phyloP scores from a whole-genome alignment of 1,284 basidiomycete species.

The Ceratobasidium theobromae region DNA sequence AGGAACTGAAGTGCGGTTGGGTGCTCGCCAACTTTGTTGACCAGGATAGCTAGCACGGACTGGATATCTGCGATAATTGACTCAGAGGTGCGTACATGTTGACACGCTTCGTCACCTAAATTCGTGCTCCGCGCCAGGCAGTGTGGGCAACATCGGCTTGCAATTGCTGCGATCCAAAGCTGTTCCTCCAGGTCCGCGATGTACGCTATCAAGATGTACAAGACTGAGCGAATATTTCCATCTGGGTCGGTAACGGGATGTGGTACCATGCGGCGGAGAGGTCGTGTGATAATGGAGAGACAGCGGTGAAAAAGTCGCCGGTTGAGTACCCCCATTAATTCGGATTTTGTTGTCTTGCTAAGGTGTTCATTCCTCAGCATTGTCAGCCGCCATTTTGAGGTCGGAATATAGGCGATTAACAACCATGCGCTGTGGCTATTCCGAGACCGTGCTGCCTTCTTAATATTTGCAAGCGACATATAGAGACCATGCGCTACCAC shows the following conservation, averaged over 20 bases:
- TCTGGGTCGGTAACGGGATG: background rate
- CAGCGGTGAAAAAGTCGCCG: slow-evolving; percentile 7
- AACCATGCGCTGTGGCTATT: background rate
- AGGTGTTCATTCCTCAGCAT: background rate
- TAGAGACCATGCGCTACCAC: background rate
- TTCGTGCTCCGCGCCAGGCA: background rate
- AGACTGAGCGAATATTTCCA: background rate
- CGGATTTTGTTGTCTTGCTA: background rate
- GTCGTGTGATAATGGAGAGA: background rate
- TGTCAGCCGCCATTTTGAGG: background rate
- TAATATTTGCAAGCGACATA: background rate
- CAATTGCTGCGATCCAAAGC: background rate
- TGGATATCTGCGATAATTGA: background rate
- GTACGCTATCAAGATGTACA: background rate
- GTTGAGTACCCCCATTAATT: background rate
- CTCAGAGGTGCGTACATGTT: background rate
- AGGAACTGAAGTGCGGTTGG: background rate
- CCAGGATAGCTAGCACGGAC: too few species aligned
- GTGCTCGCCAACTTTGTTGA: background rate
- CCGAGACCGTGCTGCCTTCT: background rate
- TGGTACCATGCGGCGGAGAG: background rate
- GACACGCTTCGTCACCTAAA: background rate
- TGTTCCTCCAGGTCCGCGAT: slow-evolving; percentile 1
- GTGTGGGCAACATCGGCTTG: background rate
- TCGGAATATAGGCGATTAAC: background rate